Evolutionary conservation across 257 asterid genomes (phyloP).

Genomic region (Lycium barbarum): DNA sequence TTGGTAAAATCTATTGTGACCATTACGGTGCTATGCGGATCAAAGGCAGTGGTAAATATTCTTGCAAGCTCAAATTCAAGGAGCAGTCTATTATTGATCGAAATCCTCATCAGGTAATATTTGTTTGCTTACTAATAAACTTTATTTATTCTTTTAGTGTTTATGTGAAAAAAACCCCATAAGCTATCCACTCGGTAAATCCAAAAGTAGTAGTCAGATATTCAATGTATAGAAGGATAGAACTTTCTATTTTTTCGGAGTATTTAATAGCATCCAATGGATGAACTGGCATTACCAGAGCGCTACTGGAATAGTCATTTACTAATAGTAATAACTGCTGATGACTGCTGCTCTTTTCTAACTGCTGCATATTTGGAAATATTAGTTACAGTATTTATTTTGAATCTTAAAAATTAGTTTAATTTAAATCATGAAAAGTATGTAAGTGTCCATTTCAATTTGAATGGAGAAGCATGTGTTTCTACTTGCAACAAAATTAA

Average conservation of each 20-base stretch:
- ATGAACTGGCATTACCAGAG: not conserved
- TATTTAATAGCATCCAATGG: not conserved
- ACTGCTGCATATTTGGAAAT: constrained; percentile 12
- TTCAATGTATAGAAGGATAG: not conserved
- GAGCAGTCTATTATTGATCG: constrained; percentile 99
- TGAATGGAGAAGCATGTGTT: constrained; percentile 10
- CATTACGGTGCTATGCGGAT: constrained; percentile 99
- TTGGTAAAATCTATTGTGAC: constrained; percentile 95
- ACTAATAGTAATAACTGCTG: not conserved
- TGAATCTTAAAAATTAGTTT: not conserved
- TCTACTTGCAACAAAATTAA: not conserved
- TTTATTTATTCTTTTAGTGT: not conserved
- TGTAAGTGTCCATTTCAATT: not conserved
- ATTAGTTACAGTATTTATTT: not conserved
- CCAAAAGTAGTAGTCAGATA: constrained; percentile 7
- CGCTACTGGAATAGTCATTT: not conserved
- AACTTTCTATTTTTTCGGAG: constrained; percentile 15
- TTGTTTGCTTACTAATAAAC: not conserved
- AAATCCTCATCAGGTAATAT: constrained; percentile 93
- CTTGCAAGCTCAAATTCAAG: constrained; percentile 98
- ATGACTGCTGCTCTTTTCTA: not conserved
- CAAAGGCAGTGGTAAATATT: constrained; percentile 88
- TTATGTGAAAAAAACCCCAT: not conserved
- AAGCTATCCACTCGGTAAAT: constrained; percentile 11
- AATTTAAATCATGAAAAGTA: not conserved